Evolutionary conservation across 75 land plant species (phyloP), one percentile per base, ranked within the genome.

Genomic region (Cunninghamia lanceolata): DNA sequence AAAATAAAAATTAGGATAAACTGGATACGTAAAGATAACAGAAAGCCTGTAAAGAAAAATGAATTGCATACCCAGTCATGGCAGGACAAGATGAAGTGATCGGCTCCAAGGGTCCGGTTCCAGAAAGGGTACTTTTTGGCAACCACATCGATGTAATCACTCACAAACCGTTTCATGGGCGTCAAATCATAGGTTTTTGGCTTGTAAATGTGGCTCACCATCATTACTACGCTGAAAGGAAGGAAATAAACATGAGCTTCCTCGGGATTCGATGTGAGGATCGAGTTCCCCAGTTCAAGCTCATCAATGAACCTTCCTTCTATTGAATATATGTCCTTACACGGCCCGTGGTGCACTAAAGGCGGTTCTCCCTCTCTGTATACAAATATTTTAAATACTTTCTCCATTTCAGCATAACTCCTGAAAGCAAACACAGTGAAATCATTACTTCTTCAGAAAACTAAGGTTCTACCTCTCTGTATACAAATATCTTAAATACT

Each of bases 391-490:
- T 94, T 96, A 86, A 98, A 92, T 75, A 91, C 82, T 84, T 86
- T 93, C 90, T 98, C 99, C 99, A 98, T 98, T 84, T 98, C 99
- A 86, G 63, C 16, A 85, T 94, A 98, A 85, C 99, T 98, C 93
- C 99, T 96, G 91, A 50, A 75, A 35, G 6, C 25, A 9, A 56
- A 32, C 75, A 19, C 56, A 10, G 34, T 7, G 2, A 84, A 46
- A 54, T 46, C 17, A 35, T 50, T 43, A 68, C 8, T 50, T 50
- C 14, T 50, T 50, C 16, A 2, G 16, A 14, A 50, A 50, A 50
- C 53, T 14, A 11, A 3, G 42, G 89, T 83, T 96, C 96, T 9
- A 99, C 99, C 84, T 98, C 99, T 36, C 86, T 79, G 85, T 98
- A 98, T 32, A 93, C 91, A 78, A 89, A 98, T 43, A 98, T 90